Conservation (phyloP, 768 basidiomycete genomes). For the Crassisporium funariophilum region DNA sequence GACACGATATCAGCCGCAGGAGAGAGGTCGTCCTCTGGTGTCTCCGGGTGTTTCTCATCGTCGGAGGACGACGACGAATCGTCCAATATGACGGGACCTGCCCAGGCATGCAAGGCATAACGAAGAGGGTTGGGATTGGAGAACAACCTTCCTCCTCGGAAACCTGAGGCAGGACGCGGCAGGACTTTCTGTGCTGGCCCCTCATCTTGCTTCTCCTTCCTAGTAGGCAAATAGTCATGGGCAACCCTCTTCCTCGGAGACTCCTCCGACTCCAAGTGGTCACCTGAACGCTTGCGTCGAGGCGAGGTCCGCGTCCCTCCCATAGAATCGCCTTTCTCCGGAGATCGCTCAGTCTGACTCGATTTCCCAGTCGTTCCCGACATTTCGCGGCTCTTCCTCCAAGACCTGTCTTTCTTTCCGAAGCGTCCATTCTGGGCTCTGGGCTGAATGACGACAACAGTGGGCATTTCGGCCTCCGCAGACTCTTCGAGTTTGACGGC, state of each 20-base stretch:
- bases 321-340: neutral
- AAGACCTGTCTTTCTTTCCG: constrained; percentile 56
- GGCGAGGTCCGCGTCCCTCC: constrained; percentile 20
- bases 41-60: constrained; percentile 56
- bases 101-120: constrained; percentile 63
- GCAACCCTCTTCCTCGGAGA: constrained; percentile 33
- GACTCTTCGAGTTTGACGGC: constrained; percentile 29
- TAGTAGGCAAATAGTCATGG: neutral
- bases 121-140: constrained; percentile 63
- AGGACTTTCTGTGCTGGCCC: constrained; percentile 34
- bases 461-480: constrained; percentile 43
- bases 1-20: constrained; percentile 36
- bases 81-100: constrained; percentile 43
- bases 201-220: constrained; percentile 7
- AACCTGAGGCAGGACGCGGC: constrained; percentile 41
- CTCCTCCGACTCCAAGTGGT: constrained; percentile 34
- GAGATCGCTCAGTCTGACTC: neutral
- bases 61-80: constrained; percentile 47
- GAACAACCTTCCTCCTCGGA: constrained; percentile 49
- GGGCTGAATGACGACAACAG: constrained; percentile 57
- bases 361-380: constrained; percentile 2
- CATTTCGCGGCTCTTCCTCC: constrained; percentile 28
- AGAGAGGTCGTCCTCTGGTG: constrained; percentile 55
- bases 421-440: constrained; percentile 68
- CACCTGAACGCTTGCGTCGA: constrained; percentile 36